phyloP scores from a whole-genome alignment of 2,329 filamentous ascomycete species.

The Cladosporium velox region DNA sequence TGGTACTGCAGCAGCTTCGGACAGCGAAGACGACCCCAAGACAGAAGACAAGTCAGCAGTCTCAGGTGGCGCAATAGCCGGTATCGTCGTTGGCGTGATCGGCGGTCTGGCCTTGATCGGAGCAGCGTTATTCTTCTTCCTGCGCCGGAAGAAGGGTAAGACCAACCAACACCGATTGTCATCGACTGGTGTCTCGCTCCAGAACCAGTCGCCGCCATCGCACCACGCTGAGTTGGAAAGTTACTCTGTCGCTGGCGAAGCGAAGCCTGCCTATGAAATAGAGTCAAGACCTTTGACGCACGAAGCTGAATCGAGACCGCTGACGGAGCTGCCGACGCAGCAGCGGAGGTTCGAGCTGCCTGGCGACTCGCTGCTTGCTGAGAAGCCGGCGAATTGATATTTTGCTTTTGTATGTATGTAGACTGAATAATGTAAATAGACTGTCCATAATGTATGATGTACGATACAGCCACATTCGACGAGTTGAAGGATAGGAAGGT shows the following conservation, averaged over 20 bases:
- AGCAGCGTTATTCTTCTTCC: conserved; percentile 21
- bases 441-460: neutral
- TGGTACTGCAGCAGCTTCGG: conserved; percentile 21
- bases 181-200: neutral
- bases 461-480: neutral
- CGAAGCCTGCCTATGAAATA: neutral
- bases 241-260: neutral
- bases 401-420: neutral
- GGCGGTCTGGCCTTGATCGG: conserved; percentile 25
- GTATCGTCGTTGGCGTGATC: conserved; percentile 40
- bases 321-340: conserved; percentile 5
- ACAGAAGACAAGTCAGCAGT: conserved; percentile 20
- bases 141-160: conserved; percentile 5
- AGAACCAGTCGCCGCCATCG: neutral
- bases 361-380: neutral
- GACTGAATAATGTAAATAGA: neutral
- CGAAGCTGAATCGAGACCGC: neutral
- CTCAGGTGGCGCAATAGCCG: conserved; percentile 37
- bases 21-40: neutral
- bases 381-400: conserved; percentile 3
- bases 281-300: neutral
- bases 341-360: neutral
- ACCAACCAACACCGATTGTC: neutral
- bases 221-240: neutral
- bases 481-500: neutral